Evolutionary conservation across 2,329 filamentous ascomycete species (phyloP).

Genomic region (Stenocarpella maydis): DNA sequence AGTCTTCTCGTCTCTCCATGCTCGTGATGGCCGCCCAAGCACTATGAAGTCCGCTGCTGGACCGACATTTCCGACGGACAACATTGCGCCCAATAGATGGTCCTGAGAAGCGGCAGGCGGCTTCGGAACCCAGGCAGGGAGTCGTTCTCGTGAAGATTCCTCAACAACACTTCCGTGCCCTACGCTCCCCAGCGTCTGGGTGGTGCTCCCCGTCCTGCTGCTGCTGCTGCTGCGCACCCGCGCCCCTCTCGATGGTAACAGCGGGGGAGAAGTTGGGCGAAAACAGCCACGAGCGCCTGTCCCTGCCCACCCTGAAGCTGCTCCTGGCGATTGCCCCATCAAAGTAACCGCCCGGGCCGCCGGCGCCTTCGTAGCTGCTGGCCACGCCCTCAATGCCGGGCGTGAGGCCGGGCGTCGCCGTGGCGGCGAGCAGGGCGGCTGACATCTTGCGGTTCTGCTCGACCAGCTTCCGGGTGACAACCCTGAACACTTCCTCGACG

Average conservation of each 20-base stretch:
- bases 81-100: neutral
- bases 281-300: slow-evolving; percentile 70
- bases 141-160: neutral
- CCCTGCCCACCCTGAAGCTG: slow-evolving; percentile 66
- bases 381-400: slow-evolving; percentile 52
- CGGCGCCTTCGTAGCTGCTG: slow-evolving; percentile 34
- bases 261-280: slow-evolving; percentile 60
- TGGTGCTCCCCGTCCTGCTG: slow-evolving; percentile 38
- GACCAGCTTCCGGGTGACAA: slow-evolving; percentile 68
- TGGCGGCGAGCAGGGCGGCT: slow-evolving; percentile 64
- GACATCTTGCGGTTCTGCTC: slow-evolving; percentile 71
- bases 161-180: slow-evolving; percentile 33
- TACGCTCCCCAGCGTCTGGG: slow-evolving; percentile 39
- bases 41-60: neutral
- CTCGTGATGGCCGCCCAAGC: neutral
- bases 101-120: too few relatives aligned
- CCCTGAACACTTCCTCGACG: slow-evolving; percentile 93
- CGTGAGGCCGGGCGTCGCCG: slow-evolving; percentile 58
- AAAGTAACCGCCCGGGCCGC: slow-evolving; percentile 52
- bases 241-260: slow-evolving; percentile 56
- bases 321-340: slow-evolving; percentile 56
- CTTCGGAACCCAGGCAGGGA: neutral
- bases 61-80: neutral
- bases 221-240: slow-evolving; percentile 29
- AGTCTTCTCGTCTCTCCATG: neutral